Evolutionary conservation across 139 green algal genomes (phyloP).

Genomic region (Chlorella sp.): DNA sequence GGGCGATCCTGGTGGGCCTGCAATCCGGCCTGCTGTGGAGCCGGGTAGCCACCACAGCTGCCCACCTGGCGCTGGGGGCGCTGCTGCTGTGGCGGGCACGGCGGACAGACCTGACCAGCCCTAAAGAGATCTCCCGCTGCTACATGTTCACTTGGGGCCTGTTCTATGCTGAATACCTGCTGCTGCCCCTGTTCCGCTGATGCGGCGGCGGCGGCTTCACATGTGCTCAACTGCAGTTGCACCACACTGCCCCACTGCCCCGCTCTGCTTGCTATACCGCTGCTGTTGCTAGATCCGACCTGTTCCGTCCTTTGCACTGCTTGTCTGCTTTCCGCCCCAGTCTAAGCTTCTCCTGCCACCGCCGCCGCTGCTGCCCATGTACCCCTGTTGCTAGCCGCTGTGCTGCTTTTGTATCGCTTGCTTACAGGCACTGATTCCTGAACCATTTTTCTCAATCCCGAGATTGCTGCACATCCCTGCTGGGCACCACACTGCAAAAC

Average conservation of each 20-base stretch:
- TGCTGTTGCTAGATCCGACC: too few species aligned
- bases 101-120: conserved; percentile 58
- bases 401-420: neutral
- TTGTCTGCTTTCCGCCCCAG: too few species aligned
- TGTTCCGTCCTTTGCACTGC: too few species aligned
- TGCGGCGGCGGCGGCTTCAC: neutral
- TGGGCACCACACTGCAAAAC: neutral
- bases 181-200: conserved; percentile 83
- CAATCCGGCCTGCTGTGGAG: conserved; percentile 44
- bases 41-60: conserved; percentile 44
- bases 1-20: conserved; percentile 11
- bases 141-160: conserved; percentile 85
- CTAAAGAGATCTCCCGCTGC: conserved; percentile 38
- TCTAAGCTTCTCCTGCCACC: neutral
- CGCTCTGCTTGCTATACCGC: neutral
- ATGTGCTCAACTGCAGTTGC: neutral
- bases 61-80: conserved; percentile 49
- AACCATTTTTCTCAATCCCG: neutral
- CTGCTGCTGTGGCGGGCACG: conserved; percentile 54
- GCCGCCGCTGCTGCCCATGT: neutral
- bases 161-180: conserved; percentile 93
- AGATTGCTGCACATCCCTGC: neutral
- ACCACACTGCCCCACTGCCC: neutral
- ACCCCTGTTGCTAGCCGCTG: neutral
- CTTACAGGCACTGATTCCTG: neutral